phyloP scores from a whole-genome alignment of 345 rosid genomes.

The Clarkia xantiana region DNA sequence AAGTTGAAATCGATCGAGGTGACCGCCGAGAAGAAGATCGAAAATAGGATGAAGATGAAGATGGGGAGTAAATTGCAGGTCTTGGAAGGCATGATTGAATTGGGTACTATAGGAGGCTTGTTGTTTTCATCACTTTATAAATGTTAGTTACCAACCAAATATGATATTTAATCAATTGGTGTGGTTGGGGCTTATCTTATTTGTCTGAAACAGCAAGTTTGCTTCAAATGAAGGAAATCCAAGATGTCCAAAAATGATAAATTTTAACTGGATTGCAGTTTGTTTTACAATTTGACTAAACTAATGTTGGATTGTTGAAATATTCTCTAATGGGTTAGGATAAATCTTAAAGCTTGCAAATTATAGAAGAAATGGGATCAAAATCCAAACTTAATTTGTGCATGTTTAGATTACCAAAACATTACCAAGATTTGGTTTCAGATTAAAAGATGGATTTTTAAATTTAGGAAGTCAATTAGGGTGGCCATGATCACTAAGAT shows the following conservation, averaged over 20 bases:
- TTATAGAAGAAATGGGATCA: not conserved
- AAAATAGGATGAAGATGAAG: slow-evolving; percentile 17
- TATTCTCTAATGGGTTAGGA: too few relatives aligned
- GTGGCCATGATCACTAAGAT: too few relatives aligned
- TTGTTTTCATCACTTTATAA: slow-evolving; percentile 9
- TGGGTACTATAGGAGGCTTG: slow-evolving; percentile 2
- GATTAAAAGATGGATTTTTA: too few relatives aligned
- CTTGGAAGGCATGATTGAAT: slow-evolving; percentile 21
- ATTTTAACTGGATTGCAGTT: too few relatives aligned
- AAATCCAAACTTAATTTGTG: slow-evolving; percentile 1
- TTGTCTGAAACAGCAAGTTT: slow-evolving; percentile 4
- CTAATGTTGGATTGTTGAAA: too few relatives aligned
- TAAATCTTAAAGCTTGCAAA: too few relatives aligned
- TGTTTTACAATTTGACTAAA: too few relatives aligned
- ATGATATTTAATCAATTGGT: not conserved
- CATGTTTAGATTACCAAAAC: too few relatives aligned
- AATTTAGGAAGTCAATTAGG: too few relatives aligned
- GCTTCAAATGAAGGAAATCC: slow-evolving; percentile 6
- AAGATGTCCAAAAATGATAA: not conserved
- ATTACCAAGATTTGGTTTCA: too few relatives aligned
- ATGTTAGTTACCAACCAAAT: slow-evolving; percentile 17
- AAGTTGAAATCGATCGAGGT: slow-evolving; percentile 34
- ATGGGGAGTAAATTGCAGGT: slow-evolving; percentile 3
- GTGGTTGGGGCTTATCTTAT: not conserved
- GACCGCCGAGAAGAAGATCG: slow-evolving; percentile 21